Evolutionary conservation across 805 yeast species (phyloP).

Genomic region (Priceomyces fermenticarens): DNA sequence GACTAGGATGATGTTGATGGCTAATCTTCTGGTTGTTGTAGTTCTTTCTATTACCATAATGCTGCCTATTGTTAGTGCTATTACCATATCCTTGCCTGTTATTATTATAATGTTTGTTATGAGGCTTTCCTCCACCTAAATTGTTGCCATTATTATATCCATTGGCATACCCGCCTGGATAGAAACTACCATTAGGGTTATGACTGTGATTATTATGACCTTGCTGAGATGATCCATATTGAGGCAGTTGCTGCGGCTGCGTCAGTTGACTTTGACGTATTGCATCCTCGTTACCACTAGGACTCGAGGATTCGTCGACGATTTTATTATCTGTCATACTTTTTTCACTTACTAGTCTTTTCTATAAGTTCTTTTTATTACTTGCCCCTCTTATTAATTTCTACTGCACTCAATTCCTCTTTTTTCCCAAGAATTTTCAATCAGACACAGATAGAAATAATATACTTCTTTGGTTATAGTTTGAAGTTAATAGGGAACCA

Average conservation of each 20-base stretch:
- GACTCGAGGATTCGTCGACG: constrained; percentile 8
- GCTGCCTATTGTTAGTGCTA: constrained; percentile 10
- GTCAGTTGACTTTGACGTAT: constrained; percentile 6
- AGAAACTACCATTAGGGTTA: constrained; percentile 3
- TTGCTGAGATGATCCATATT: constrained; percentile 1
- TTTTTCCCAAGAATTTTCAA: too few species aligned
- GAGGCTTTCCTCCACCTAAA: constrained; percentile 8
- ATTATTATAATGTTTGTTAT: constrained; percentile 12
- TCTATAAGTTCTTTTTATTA: too few species aligned
- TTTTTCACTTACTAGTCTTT: neutral
- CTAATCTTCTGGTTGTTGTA: constrained; percentile 16
- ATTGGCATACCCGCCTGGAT: constrained; percentile 9
- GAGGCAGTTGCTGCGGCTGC: constrained; percentile 6
- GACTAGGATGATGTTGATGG: constrained; percentile 14
- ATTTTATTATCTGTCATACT: constrained; percentile 16
- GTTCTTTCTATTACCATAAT: constrained; percentile 10
- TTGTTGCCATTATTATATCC: constrained; percentile 8
- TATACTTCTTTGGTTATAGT: neutral
- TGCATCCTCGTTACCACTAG: constrained; percentile 6
- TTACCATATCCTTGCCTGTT: constrained; percentile 12
- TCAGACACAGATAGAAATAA: neutral
- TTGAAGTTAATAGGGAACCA: too few species aligned
- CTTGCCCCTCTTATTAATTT: too few species aligned
- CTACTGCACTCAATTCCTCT: too few species aligned
- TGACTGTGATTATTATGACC: constrained; percentile 1